phyloP scores from a whole-genome alignment of 106 monocot genomes.

The Gastrodia elata region DNA sequence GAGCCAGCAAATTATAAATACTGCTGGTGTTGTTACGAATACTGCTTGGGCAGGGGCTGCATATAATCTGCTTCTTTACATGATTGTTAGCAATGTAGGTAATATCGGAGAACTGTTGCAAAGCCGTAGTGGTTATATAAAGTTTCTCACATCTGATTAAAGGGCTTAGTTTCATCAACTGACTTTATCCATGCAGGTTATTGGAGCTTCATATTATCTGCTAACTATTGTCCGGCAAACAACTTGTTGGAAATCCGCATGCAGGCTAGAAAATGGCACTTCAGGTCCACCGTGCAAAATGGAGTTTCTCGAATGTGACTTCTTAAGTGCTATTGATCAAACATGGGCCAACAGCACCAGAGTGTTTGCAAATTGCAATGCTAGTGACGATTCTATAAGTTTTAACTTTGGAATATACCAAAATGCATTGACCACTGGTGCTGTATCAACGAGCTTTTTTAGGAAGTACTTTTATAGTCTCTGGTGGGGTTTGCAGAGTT shows the following conservation, averaged over 20 bases:
- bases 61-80: constrained; percentile 77
- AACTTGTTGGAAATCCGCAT: constrained; percentile 73
- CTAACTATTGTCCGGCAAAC: constrained; percentile 66
- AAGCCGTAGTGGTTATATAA: background rate
- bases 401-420: constrained; percentile 68
- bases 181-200: constrained; percentile 33
- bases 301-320: constrained; percentile 50
- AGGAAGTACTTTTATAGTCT: constrained; percentile 73
- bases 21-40: constrained; percentile 67
- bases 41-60: constrained; percentile 91
- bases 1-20: constrained; percentile 65
- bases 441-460: constrained; percentile 42
- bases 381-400: constrained; percentile 20
- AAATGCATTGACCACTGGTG: constrained; percentile 37
- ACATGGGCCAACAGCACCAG: constrained; percentile 43
- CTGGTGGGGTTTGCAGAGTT: constrained; percentile 94
- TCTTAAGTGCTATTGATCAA: background rate
- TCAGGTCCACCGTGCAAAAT: constrained; percentile 18
- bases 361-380: constrained; percentile 54
- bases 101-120: constrained; percentile 3
- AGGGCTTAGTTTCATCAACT: background rate
- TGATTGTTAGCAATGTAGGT: constrained; percentile 92
- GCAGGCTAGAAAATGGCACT: constrained; percentile 24
- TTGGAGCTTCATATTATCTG: constrained; percentile 70
- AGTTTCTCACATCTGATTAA: background rate